Base-by-base conservation (phyloP, 257 asterid genomes). In the Petunia axillaris region DNA sequence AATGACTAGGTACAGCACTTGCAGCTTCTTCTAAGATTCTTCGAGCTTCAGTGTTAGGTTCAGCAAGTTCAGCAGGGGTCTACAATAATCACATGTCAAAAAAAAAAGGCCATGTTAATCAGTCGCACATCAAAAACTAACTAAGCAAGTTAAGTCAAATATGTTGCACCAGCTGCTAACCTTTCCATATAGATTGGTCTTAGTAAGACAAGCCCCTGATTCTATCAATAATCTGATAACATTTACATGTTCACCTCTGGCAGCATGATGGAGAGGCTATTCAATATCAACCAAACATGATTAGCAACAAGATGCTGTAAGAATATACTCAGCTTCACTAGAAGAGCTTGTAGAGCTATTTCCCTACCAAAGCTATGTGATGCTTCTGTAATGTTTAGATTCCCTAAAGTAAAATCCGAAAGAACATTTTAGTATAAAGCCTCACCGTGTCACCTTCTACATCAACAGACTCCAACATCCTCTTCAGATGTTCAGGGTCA, bases 241-340 rank as follows among this genome's bases (percentile, higher is more conserved):
- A 83, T 84, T 81, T 63, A 55, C 87, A 71, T 89, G 89, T 84
- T 94, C 97, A 2, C 98, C 97, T 85, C 97, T 87, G 57, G 94
- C 97, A 78, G 98, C 98, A 87, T 92, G 94, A 81, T 92, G 98
- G 64, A 94, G 97, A 81, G 98, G 97, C 98, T 92, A 76, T 64
- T 73, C 77, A 73, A 73, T 48, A 35, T 73, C 77, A 73, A 50
- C 39, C 44, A 81, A 37, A 81, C 55, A 71, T n/a, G 7, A 80
- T 59, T 80, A 74, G 54, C 10, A 8, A 79, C 55, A 75, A 13
- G 44, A 15, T 48, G 10, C 52, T 5, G 66, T 25, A 53, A 40
- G 75, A 59, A 44, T 75, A 39, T 16, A 41, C 10, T 57, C 63
- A 16, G 80, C 10, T 53, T 7, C 14, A 6, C 41, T 39, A 5